Percentiles rank a stretch among this genome's conserved stretches.
These are phyloP conservation scores for Kazachstania sp. DNA, from an alignment of 1,139 yeast species.

Conservation along the genomic window DNA sequence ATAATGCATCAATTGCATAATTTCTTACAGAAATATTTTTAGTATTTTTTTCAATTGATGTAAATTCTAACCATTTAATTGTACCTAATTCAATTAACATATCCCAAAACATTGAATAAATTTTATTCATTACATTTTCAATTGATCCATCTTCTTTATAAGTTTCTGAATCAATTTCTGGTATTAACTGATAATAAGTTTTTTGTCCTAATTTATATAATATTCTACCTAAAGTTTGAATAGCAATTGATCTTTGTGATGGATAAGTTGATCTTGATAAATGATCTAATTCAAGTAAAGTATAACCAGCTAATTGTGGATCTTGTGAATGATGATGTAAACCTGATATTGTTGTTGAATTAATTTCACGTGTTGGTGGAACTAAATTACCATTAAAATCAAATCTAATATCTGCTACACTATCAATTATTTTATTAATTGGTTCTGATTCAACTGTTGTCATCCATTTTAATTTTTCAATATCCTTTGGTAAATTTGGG, in stretches of 20 bases:
- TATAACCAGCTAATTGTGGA: slow-evolving; percentile 89
- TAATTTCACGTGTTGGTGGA: slow-evolving; percentile 39
- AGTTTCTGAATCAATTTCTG: slow-evolving; percentile 35
- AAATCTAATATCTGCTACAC: slow-evolving; percentile 66
- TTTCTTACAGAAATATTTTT: slow-evolving; percentile 67
- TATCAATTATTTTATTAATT: slow-evolving; percentile 39
- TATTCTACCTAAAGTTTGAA: slow-evolving; percentile 79
- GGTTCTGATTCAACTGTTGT: slow-evolving; percentile 9
- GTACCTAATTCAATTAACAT: slow-evolving; percentile 57
- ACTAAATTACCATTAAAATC: slow-evolving; percentile 79
- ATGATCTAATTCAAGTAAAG: slow-evolving; percentile 72
- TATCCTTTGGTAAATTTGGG: slow-evolving; percentile 81
- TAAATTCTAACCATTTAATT: slow-evolving; percentile 60
- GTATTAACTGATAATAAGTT: slow-evolving; percentile 43
- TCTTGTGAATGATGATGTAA: slow-evolving; percentile 87
- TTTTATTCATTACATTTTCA: slow-evolving; percentile 32
- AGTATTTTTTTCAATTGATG: slow-evolving; percentile 62
- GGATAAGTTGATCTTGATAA: slow-evolving; percentile 71
- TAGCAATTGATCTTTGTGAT: slow-evolving; percentile 79
- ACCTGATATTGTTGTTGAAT: slow-evolving; percentile 53
- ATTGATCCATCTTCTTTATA: slow-evolving; percentile 37
- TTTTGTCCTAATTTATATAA: slow-evolving; percentile 70
- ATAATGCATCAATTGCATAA: slow-evolving; percentile 86
- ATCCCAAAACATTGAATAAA: slow-evolving; percentile 61
- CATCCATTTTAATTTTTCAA: slow-evolving; percentile 88